A percentile compares a stretch with the other conserved stretches of the same genome.
Evolutionary conservation across 441 rosid species (phyloP).

Genomic region (Jatropha multifida): DNA sequence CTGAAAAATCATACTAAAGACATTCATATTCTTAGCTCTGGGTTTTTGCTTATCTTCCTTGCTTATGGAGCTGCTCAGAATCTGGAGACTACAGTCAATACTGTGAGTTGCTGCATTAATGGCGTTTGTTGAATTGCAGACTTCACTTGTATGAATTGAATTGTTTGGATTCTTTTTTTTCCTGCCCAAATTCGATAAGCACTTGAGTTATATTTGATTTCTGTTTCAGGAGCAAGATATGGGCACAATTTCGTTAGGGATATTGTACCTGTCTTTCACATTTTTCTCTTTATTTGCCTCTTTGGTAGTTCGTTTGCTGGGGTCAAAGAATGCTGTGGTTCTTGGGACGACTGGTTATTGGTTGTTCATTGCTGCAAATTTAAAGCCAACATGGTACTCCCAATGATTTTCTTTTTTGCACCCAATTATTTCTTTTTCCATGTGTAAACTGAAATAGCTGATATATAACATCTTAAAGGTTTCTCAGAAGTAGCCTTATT

Average conservation of each 20-base stretch:
- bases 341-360: conserved; percentile 92
- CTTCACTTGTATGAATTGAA: background rate
- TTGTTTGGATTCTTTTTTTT: background rate
- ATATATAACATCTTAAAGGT: background rate
- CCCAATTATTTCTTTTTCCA: background rate
- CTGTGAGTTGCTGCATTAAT: conserved; percentile 36
- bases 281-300: conserved; percentile 79
- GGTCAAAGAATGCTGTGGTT: conserved; percentile 80
- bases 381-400: conserved; percentile 73
- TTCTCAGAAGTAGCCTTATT: background rate
- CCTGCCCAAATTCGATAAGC: too few species aligned
- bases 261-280: conserved; percentile 81
- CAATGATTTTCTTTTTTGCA: background rate
- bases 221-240: conserved; percentile 55
- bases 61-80: conserved; percentile 98
- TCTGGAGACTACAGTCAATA: conserved; percentile 74
- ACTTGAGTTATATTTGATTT: conserved; percentile 10
- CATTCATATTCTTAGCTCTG: conserved; percentile 74
- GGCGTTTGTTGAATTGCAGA: conserved; percentile 2
- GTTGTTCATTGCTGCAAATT: conserved; percentile 86
- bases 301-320: conserved; percentile 71
- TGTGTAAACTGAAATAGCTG: background rate
- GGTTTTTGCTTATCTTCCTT: conserved; percentile 75
- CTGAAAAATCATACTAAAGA: conserved; percentile 55
- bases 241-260: conserved; percentile 88